Evolutionary conservation across 345 rosid genomes (phyloP).

Genomic region (Clarkia xantiana): DNA sequence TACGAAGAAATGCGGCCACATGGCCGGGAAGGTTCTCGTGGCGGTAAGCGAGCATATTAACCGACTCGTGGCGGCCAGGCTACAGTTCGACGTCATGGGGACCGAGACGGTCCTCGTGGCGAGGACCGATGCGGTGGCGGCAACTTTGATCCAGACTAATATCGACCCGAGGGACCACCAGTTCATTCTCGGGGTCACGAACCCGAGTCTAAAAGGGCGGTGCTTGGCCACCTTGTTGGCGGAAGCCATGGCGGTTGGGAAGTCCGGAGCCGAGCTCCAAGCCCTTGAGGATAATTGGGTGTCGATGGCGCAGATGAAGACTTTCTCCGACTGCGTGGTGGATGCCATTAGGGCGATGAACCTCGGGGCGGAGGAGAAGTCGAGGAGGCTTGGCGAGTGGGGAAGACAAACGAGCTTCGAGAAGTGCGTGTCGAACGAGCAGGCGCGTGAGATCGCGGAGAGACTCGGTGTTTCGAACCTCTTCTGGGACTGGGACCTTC

Average conservation of each 20-base stretch:
- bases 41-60: conserved; percentile 83
- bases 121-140: conserved; percentile 77
- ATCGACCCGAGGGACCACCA: conserved; percentile 83
- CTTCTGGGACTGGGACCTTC: conserved; percentile 99
- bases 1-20: conserved; percentile 91
- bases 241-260: conserved; percentile 64
- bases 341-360: conserved; percentile 52
- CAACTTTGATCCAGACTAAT: conserved; percentile 73
- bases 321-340: conserved; percentile 53
- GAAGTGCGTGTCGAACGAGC: conserved; percentile 57
- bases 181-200: conserved; percentile 78
- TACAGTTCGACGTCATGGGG: conserved; percentile 95
- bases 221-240: conserved; percentile 52
- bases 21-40: conserved; percentile 95
- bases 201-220: conserved; percentile 55
- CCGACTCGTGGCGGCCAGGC: conserved; percentile 82
- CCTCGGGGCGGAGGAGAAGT: conserved; percentile 45
- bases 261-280: conserved; percentile 65
- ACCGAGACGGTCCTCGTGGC: conserved; percentile 89
- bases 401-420: conserved; percentile 45
- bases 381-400: conserved; percentile 55
- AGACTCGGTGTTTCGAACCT: conserved; percentile 55
- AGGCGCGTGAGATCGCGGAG: conserved; percentile 56
- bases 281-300: conserved; percentile 79
- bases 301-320: conserved; percentile 56